These are phyloP conservation scores for Lactifluus echinatus DNA, from an alignment of 768 basidiomycete genomes.

Conservation along the genomic window DNA sequence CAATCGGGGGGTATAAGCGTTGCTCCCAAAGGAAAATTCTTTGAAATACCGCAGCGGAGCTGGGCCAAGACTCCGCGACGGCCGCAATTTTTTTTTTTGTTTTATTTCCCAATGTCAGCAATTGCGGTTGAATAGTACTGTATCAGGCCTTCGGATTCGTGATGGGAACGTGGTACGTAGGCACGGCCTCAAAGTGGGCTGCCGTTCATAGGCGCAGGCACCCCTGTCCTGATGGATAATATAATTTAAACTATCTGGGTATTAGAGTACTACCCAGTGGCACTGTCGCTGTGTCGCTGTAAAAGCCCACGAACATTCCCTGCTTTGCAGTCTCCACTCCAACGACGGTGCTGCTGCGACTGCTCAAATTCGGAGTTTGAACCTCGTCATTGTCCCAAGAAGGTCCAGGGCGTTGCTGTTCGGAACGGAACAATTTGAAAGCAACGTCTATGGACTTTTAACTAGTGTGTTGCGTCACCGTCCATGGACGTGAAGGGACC, in stretches of 20 bases:
- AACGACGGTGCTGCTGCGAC: no score
- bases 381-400: no score
- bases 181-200: no score
- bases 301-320: background rate
- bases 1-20: background rate
- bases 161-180: background rate
- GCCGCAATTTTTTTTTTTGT: background rate
- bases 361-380: background rate
- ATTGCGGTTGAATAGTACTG: no score
- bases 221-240: background rate
- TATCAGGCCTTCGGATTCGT: no score
- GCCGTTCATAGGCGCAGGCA: no score
- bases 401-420: background rate
- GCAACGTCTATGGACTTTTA: background rate
- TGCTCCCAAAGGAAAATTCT: background rate
- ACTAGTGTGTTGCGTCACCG: background rate
- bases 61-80: background rate
- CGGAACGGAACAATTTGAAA: background rate
- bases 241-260: no score
- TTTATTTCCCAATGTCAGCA: background rate
- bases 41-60: background rate
- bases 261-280: no score
- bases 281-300: no score
- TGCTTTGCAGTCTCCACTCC: no score
- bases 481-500: background rate